These are phyloP conservation scores for Clarireedia homoeocarpa DNA, from an alignment of 2,329 filamentous ascomycete species.

Conservation along the genomic window DNA sequence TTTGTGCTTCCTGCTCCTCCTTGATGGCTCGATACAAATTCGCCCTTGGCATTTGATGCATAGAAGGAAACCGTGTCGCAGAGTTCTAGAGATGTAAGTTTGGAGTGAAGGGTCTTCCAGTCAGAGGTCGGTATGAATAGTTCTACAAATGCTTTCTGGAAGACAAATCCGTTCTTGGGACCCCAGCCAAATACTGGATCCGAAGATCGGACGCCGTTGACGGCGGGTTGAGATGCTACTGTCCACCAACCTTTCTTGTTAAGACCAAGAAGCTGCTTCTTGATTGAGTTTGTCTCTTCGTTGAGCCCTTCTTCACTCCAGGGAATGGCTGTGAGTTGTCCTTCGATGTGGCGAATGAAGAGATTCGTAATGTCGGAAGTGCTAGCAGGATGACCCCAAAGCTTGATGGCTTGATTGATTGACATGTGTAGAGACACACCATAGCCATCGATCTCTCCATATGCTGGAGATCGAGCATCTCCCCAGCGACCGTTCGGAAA, in stretches of 20 bases:
- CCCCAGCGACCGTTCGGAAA: slow-evolving; percentile 96
- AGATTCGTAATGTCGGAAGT: slow-evolving; percentile 66
- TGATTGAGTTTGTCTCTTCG: slow-evolving; percentile 77
- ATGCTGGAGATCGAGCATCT: slow-evolving; percentile 85
- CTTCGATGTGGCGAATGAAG: slow-evolving; percentile 74
- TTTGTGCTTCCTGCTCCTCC: slow-evolving; percentile 55
- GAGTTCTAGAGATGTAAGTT: slow-evolving; percentile 49
- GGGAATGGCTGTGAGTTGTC: slow-evolving; percentile 72
- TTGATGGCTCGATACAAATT: slow-evolving; percentile 63
- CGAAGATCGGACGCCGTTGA: slow-evolving; percentile 73
- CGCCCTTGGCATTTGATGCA: slow-evolving; percentile 69
- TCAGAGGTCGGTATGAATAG: slow-evolving; percentile 76
- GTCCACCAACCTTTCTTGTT: slow-evolving; percentile 91
- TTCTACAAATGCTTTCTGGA: slow-evolving; percentile 97
- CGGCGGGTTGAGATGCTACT: slow-evolving; percentile 87
- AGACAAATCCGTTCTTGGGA: slow-evolving; percentile 84
- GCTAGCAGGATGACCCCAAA: slow-evolving; percentile 76
- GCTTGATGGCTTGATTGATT: slow-evolving; percentile 68
- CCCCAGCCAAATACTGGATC: slow-evolving; percentile 89
- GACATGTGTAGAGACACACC: slow-evolving; percentile 92
- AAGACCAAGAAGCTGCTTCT: slow-evolving; percentile 62
- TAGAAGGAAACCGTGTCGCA: slow-evolving; percentile 76
- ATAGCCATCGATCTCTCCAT: slow-evolving; percentile 96
- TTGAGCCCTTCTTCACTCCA: slow-evolving; percentile 90
- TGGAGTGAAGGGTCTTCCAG: slow-evolving; percentile 59